Evolutionary conservation across 352 stramenopile species (phyloP).

Genomic region (Phytophthora chlamydospora): DNA sequence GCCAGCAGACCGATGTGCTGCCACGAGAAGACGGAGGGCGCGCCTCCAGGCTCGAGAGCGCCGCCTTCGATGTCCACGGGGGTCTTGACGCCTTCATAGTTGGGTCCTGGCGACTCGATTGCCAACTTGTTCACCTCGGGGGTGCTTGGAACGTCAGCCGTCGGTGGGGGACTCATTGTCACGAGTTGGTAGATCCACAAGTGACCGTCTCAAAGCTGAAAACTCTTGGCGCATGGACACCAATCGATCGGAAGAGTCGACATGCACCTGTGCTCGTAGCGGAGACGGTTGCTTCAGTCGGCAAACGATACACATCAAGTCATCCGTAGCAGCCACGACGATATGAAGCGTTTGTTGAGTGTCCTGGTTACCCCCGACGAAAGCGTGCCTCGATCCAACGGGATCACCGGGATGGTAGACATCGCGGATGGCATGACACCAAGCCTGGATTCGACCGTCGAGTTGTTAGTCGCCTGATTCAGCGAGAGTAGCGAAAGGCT

Average conservation of each 20-base stretch:
- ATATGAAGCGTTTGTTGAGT: not conserved
- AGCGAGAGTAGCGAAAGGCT: constrained; percentile 16
- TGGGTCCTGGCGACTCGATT: constrained; percentile 11
- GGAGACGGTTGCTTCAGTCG: constrained; percentile 16
- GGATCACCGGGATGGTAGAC: constrained; percentile 18
- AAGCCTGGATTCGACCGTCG: constrained; percentile 3
- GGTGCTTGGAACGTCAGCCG: constrained; percentile 5
- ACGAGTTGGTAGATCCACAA: constrained; percentile 15
- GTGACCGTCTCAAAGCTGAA: constrained; percentile 2
- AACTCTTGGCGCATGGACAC: not conserved
- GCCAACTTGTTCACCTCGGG: constrained; percentile 16
- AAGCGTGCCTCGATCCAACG: constrained; percentile 30
- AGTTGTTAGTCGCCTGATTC: constrained; percentile 14
- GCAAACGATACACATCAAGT: constrained; percentile 4
- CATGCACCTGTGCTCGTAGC: constrained; percentile 4
- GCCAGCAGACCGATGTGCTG: constrained; percentile 54
- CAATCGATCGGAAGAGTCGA: constrained; percentile 12
- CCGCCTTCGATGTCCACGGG: constrained; percentile 36
- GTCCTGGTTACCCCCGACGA: not conserved
- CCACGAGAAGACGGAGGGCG: constrained; percentile 40
- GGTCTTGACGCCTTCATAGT: constrained; percentile 35
- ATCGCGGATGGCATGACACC: constrained; percentile 18
- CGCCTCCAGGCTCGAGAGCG: constrained; percentile 43
- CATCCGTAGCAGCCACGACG: constrained; percentile 5
- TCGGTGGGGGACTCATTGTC: constrained; percentile 16